Base-by-base conservation (phyloP, 202 grass and related monocot genomes). In the Cymbopogon flexuosus region DNA sequence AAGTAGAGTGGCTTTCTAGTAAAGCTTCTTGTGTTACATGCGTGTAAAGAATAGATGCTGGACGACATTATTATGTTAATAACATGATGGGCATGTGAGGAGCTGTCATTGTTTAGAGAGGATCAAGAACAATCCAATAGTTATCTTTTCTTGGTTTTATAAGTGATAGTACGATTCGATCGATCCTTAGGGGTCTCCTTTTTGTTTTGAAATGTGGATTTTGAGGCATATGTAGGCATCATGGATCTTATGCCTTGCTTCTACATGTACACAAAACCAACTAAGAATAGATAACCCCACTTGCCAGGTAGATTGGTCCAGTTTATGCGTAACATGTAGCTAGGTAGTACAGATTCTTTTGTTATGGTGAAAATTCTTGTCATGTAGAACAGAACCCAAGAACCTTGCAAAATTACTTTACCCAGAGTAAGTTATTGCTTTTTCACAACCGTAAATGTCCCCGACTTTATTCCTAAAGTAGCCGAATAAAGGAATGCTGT, bases 1-100 rank as follows among this genome's bases (percentile, higher is more conserved):
- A 89, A 89, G 82, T 77, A 72, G 47, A n/a, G 11, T 73, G 65
- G 72, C 87, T 89, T 89, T 85, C 65, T 65, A 89, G 46, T 89
- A 85, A 89, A 89, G 82, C 87, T 77, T 65, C 57, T 19, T 45
- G 78, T 29, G 16, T 63, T 84, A 68, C 49, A 6, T 23, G 19
- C 77, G 72, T 85, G 65, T 88, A 85, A 88, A 85, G 82, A 88
- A 78, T 64, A 85, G 72, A 89, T 82, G 57, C 72, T 81, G 47
- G 49, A 85, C 60, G 59, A 82, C 49, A 87, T 47, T 83, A 72
- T 85, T 81, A 73, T 89, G 72, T 85, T 52, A 52, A 52, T 84
- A 67, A 77, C 37, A 36, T 6, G 49, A 36, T 6, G 49, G 65
- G 77, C 80, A 72, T 71, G 59, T 82, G 60, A 43, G 64, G 35